Base-by-base conservation (phyloP, 805 yeast species). In the Candida sanyiensis region DNA sequence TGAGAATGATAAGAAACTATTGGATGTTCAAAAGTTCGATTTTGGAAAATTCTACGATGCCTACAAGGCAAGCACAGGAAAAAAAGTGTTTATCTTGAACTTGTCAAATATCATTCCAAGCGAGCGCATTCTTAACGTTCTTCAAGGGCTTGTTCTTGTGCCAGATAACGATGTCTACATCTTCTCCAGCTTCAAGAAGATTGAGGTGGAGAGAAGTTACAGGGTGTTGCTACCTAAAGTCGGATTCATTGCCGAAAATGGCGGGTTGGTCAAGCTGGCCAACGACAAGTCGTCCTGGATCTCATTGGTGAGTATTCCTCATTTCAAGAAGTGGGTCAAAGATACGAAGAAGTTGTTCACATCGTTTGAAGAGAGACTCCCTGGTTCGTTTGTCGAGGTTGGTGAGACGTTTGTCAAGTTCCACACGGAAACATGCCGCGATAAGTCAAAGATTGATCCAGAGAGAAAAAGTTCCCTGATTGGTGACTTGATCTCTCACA, bases 241-340 rank as follows among this genome's bases (percentile, higher is more conserved):
- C 22, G 97, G 97, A 0, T 65, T 90, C 37, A 78, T 90, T 46
- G 95, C 96, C 1, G 97, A 89, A 59, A 80, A 82, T 54, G 97
- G 97, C 26, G 94, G 87, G 0, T 86, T 73, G 51, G 69, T 90
- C 24, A 79, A 73, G 56, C 52, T 76, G 15, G 70, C 72, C 12
- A 69, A 73, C 16, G 52, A 57, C 47, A 64, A 20, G 59, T 60
- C 29, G 5, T 18, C 42, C 5, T 52, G 57, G 57, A 26, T 49
- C 2, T 33, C 47, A 6, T 30, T 50, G 30, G 28, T 41, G 20
- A 37, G 43, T 20, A 19, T 34, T 17, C 28, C 37, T 11, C 25
- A 38, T 19, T 41, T 51, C 38, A 60, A 70, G 46, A 63, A 63
- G 15, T 83, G 90, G 88, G 69, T 78, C 58, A 69, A 70, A 3